These are phyloP conservation scores for Phellinidium pouzarii DNA, from an alignment of 1,284 basidiomycete genomes.

Conservation along the genomic window DNA sequence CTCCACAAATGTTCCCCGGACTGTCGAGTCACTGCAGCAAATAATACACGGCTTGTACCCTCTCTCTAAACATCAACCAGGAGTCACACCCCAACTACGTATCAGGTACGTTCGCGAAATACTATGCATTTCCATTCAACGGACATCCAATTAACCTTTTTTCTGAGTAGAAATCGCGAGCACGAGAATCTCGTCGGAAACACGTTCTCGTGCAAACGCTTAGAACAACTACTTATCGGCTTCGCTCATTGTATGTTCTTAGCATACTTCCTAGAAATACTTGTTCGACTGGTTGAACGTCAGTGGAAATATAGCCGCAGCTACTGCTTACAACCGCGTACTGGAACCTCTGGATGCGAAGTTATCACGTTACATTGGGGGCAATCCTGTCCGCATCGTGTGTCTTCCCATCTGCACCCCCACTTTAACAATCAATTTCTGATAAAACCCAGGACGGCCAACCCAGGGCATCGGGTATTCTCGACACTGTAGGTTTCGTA, in stretches of 20 bases:
- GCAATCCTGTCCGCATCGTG: constrained; percentile 55
- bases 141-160: neutral
- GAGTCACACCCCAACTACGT: constrained; percentile 44
- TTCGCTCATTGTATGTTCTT: constrained; percentile 50
- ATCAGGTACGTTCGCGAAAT: constrained; percentile 46
- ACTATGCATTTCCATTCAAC: too few relatives aligned
- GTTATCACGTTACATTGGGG: constrained; percentile 65
- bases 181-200: constrained; percentile 76
- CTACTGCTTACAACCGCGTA: constrained; percentile 56
- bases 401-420: constrained; percentile 1
- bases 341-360: constrained; percentile 59
- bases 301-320: constrained; percentile 43
- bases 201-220: constrained; percentile 56
- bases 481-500: constrained; percentile 56
- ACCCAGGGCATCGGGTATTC: constrained; percentile 71
- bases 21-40: constrained; percentile 72
- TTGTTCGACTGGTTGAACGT: neutral
- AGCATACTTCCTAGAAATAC: neutral
- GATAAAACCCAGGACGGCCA: constrained; percentile 46
- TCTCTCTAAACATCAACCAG: constrained; percentile 37
- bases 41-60: constrained; percentile 70
- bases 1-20: constrained; percentile 70
- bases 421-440: neutral
- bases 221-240: constrained; percentile 54
- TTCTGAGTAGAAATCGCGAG: constrained; percentile 45